Conservation (phyloP, 2,329 filamentous ascomycete genomes). For the Lasiodiplodia theobromae region DNA sequence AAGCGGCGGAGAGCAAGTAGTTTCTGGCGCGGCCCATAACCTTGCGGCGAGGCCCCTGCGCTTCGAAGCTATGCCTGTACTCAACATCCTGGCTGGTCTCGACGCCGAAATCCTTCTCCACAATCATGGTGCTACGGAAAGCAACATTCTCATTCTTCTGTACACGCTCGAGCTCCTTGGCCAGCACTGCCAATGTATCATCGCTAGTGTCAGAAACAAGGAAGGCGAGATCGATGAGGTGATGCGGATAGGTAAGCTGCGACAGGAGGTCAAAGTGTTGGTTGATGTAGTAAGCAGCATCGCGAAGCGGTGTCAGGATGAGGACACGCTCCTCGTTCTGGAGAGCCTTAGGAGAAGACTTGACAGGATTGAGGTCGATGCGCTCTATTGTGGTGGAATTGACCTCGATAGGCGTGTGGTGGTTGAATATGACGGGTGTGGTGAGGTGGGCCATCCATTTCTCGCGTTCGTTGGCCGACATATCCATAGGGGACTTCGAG, state of each 20-base stretch:
- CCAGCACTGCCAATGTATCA: conserved; percentile 86
- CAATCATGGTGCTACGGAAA: conserved; percentile 83
- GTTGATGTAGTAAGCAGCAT: conserved; percentile 80
- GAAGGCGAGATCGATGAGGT: conserved; percentile 94
- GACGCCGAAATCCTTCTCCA: conserved; percentile 90
- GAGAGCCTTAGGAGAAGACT: conserved; percentile 79
- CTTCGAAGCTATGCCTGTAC: conserved; percentile 83
- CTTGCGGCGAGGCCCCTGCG: conserved; percentile 89
- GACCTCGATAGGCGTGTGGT: conserved; percentile 85
- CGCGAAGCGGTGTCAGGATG: conserved; percentile 90
- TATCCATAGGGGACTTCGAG: conserved; percentile 92
- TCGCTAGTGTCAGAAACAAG: conserved; percentile 91
- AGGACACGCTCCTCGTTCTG: conserved; percentile 86
- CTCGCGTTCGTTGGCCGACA: conserved; percentile 88
- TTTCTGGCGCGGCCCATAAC: conserved; percentile 90
- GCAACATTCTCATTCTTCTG: conserved; percentile 81
- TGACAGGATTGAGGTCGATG: conserved; percentile 84
- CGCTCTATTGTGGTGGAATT: conserved; percentile 80
- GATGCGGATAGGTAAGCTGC: conserved; percentile 90
- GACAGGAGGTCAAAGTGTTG: conserved; percentile 94
- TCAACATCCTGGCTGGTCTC: conserved; percentile 78
- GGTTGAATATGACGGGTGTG: conserved; percentile 95
- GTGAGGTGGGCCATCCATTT: conserved; percentile 88
- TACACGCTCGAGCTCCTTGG: conserved; percentile 84
- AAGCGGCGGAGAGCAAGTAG: conserved; percentile 81